Evolutionary conservation across 192 early-diverging fungal genomes (phyloP), one percentile per base, ranked within the genome.

Genomic region (Coemansia sp.): DNA sequence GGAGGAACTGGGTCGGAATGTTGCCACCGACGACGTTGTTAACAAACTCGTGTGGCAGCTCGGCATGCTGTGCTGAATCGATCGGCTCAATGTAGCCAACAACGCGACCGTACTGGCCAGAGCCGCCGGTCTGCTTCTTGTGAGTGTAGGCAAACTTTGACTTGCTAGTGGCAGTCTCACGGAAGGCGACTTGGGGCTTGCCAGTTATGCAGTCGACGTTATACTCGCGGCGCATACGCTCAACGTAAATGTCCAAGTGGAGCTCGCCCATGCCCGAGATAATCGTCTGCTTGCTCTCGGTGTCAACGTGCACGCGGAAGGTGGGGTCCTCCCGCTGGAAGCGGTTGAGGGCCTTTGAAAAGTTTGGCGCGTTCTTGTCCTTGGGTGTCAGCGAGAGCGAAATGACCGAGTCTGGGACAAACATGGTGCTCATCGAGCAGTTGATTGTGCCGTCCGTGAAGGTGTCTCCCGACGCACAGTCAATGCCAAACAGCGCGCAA

Each of bases 161-260:
- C 53, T 86, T 79, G 38, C 76, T 68, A 6, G 88, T 89, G 67
- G 95, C 90, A 21, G 97, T 94, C 77, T 99, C 97, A 63, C 97
- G 90, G 92, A 96, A 99, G 21, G 97, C 96, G 39, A 99, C 97
- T 76, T 91, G 95, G 23, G 97, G 97, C 75, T 99, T 99, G 38
- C 97, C 97, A 28, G 94, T 96, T 21, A 90, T 85, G 72, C 96
- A 97, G 65, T 99, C 97, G 30, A 94, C 91, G 70, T 90, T 91
- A 86, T 97, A 99, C 82, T 99, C 97, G 76, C 97, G 90, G 62
- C 92, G 91, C 96, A 99, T 97, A 65, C 97, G 93, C 84, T 99
- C 97, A 58, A 99, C 95, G 84, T 97, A 99, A 72, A 94, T 91
- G 67, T 94, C 91, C 40, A 94, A 78, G 75, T 94, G 93, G 32